Evolutionary conservation across 805 yeast genomes (phyloP).

Genomic region (Blastobotrys americana): DNA sequence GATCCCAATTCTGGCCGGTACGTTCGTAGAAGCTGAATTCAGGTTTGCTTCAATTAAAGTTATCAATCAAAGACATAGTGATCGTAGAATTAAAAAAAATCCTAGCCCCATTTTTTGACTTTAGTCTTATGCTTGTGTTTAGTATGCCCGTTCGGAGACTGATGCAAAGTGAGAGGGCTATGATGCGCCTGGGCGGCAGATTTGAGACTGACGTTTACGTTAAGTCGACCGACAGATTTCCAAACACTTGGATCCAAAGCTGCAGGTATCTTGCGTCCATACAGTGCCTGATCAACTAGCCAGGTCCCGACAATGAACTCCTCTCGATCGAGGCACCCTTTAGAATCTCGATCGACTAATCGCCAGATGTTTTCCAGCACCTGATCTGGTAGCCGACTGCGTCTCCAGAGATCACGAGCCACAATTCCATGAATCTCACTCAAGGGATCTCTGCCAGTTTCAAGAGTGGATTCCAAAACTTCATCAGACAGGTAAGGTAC

Average conservation of each 20-base stretch:
- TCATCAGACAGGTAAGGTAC: slow-evolving; percentile 17
- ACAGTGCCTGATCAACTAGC: slow-evolving; percentile 92
- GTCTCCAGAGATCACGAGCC: slow-evolving; percentile 70
- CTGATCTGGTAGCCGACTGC: slow-evolving; percentile 65
- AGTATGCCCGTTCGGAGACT: neutral
- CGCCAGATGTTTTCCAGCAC: slow-evolving; percentile 59
- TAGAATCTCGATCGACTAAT: slow-evolving; percentile 46
- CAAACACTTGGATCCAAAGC: slow-evolving; percentile 62
- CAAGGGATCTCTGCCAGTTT: slow-evolving; percentile 26
- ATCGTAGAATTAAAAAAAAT: too few species aligned
- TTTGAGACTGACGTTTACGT: slow-evolving; percentile 32
- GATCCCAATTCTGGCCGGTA: too few species aligned
- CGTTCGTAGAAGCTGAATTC: too few species aligned
- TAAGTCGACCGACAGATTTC: slow-evolving; percentile 56
- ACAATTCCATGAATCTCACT: slow-evolving; percentile 49
- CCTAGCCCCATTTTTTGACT: neutral
- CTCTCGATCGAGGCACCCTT: slow-evolving; percentile 69
- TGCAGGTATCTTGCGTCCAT: slow-evolving; percentile 84
- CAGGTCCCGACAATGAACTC: slow-evolving; percentile 96
- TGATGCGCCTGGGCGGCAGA: neutral
- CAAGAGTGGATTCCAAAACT: slow-evolving; percentile 20
- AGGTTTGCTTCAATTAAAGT: too few species aligned
- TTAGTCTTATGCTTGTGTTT: neutral
- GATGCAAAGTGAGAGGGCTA: neutral
- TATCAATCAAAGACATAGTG: too few species aligned